Conservation (phyloP, 768 basidiomycete species). For the Lentinula sp. region DNA sequence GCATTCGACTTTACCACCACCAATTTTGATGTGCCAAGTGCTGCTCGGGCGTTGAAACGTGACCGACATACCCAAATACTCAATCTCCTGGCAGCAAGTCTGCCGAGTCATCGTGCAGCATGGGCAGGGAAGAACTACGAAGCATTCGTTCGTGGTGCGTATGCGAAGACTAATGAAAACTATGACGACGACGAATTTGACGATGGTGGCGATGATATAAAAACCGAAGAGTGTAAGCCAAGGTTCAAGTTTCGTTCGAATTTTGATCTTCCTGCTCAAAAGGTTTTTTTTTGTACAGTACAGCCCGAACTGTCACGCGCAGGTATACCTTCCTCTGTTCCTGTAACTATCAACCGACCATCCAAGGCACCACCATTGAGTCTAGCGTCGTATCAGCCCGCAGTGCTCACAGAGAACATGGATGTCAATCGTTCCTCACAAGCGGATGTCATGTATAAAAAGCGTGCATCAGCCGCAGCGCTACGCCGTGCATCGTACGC, state of each 20-base stretch:
- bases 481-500: constrained; percentile 2
- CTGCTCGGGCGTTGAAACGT: not conserved
- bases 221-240: constrained; percentile 8
- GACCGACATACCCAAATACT: constrained; percentile 30
- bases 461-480: not conserved
- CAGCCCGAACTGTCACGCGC: not conserved
- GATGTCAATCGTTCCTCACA: not conserved
- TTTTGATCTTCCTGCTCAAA: not conserved
- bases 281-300: not conserved
- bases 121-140: constrained; percentile 54
- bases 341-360: not conserved
- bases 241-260: not conserved
- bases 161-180: not conserved
- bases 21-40: not conserved
- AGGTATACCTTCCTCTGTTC: not conserved
- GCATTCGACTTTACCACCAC: not conserved
- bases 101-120: constrained; percentile 45
- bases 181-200: constrained; percentile 7
- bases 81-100: constrained; percentile 42
- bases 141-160: constrained; percentile 24
- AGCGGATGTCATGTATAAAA: not conserved
- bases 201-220: constrained; percentile 41
- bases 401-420: not conserved
- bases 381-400: constrained; percentile 5
- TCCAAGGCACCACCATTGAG: not conserved